A percentile compares a stretch with the other conserved stretches of the same genome.
Evolutionary conservation across 352 stramenopile species (phyloP).

Genomic region (Phytophthora chlamydospora): DNA sequence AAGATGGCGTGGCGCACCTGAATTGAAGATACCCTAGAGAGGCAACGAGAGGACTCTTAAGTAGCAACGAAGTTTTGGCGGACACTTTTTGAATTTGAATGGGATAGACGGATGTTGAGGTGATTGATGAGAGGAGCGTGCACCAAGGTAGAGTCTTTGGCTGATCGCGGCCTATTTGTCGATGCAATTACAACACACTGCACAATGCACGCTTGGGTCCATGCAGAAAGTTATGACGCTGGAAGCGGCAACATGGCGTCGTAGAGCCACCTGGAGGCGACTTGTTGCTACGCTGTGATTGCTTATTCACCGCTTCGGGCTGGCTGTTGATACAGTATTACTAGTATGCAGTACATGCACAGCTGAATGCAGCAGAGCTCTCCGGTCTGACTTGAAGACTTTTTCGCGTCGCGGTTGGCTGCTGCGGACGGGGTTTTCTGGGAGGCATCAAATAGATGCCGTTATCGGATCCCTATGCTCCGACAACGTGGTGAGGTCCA

Average conservation of each 20-base stretch:
- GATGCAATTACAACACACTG: too few species aligned
- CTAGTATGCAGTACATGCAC: background rate
- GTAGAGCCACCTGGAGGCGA: slow-evolving; percentile 10
- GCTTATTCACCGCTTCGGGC: background rate
- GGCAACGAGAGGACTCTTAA: too few species aligned
- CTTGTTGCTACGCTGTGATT: slow-evolving; percentile 2
- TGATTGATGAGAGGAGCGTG: too few species aligned
- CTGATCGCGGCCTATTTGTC: too few species aligned
- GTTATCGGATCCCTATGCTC: slow-evolving; percentile 12
- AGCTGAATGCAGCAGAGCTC: background rate
- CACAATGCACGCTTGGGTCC: too few species aligned
- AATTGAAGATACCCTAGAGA: too few species aligned
- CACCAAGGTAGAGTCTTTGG: too few species aligned
- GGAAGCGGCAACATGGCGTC: slow-evolving; percentile 5
- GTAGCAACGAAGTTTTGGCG: too few species aligned
- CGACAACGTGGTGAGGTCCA: slow-evolving; percentile 4
- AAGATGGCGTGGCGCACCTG: too few species aligned
- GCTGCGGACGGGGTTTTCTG: slow-evolving; percentile 1
- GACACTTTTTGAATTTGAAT: too few species aligned
- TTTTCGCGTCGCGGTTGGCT: slow-evolving; percentile 12
- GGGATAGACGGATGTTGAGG: too few species aligned
- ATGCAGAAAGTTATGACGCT: too few species aligned
- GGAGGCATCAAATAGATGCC: background rate
- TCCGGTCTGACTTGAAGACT: background rate
- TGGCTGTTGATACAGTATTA: background rate